Conservation (phyloP, 805 yeast species). For the Kluyveromyces dobzhanskii region DNA sequence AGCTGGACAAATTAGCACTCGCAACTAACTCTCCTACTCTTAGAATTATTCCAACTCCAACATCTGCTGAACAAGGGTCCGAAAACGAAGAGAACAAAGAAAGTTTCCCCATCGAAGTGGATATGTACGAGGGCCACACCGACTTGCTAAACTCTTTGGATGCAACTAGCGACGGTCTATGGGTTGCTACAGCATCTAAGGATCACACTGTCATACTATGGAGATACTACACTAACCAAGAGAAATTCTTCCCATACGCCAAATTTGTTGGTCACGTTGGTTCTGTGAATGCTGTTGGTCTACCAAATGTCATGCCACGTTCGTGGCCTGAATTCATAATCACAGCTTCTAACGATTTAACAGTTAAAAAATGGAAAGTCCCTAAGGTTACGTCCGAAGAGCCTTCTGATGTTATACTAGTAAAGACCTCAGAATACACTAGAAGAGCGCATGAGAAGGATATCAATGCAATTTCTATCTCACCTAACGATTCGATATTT, state of each 20-base stretch:
- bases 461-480: constrained; percentile 77
- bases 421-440: constrained; percentile 72
- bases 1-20: constrained; percentile 51
- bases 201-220: constrained; percentile 82
- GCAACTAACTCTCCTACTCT: constrained; percentile 93
- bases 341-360: constrained; percentile 80
- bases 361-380: constrained; percentile 78
- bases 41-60: constrained; percentile 49
- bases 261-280: constrained; percentile 81
- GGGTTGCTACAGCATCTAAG: constrained; percentile 91
- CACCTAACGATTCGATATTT: constrained; percentile 83
- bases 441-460: constrained; percentile 96
- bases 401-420: constrained; percentile 21
- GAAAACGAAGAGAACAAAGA: constrained; percentile 2
- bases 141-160: constrained; percentile 81
- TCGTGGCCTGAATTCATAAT: constrained; percentile 57
- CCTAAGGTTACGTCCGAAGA: constrained; percentile 36
- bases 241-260: constrained; percentile 41
- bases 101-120: constrained; percentile 44
- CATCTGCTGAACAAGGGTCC: constrained; percentile 1
- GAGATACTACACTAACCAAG: constrained; percentile 45
- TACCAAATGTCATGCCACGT: constrained; percentile 46
- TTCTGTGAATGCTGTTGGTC: constrained; percentile 71
- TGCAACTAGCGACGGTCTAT: constrained; percentile 66
- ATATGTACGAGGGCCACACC: constrained; percentile 68